Percentiles rank a stretch among this genome's conserved stretches.
phyloP scores from a whole-genome alignment of 768 basidiomycete genomes.

The Termitomyces sp. region DNA sequence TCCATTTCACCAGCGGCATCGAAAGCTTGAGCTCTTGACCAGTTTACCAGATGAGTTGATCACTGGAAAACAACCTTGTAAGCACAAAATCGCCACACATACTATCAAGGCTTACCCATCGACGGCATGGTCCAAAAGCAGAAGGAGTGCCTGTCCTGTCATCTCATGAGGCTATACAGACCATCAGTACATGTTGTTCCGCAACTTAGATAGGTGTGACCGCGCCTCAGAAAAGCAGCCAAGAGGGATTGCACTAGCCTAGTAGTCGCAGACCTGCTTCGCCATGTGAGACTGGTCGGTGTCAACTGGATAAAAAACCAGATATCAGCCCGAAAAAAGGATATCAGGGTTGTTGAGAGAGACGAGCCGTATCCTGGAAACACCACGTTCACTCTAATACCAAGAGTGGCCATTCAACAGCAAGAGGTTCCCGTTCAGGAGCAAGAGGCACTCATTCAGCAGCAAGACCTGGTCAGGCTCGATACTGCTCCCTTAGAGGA shows the following conservation, averaged over 20 bases:
- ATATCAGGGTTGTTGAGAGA: not conserved
- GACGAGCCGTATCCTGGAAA: constrained; percentile 55
- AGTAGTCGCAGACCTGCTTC: constrained; percentile 39
- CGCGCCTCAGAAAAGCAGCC: constrained; percentile 51
- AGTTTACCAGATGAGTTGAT: constrained; percentile 12
- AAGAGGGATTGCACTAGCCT: constrained; percentile 45
- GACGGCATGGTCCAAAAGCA: constrained; percentile 45
- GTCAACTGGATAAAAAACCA: constrained; percentile 29
- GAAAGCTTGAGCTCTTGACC: no score
- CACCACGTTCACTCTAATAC: constrained; percentile 55
- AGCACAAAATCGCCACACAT: not conserved
- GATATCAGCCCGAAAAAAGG: not conserved
- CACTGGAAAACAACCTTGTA: not conserved
- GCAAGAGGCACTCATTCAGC: constrained; percentile 53
- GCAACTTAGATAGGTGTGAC: not conserved
- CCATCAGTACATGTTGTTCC: not conserved
- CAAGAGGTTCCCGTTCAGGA: no score
- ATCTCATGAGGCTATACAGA: constrained; percentile 47
- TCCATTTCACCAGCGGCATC: no score
- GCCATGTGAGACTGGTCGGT: constrained; percentile 57
- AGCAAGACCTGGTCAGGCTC: constrained; percentile 51
- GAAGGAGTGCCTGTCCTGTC: constrained; percentile 45
- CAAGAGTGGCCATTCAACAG: no score
- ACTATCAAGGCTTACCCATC: constrained; percentile 38
- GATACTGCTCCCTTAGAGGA: constrained; percentile 66